Conservation (phyloP, 1,139 yeast genomes). For the Geotrichum cucujoidarum region DNA sequence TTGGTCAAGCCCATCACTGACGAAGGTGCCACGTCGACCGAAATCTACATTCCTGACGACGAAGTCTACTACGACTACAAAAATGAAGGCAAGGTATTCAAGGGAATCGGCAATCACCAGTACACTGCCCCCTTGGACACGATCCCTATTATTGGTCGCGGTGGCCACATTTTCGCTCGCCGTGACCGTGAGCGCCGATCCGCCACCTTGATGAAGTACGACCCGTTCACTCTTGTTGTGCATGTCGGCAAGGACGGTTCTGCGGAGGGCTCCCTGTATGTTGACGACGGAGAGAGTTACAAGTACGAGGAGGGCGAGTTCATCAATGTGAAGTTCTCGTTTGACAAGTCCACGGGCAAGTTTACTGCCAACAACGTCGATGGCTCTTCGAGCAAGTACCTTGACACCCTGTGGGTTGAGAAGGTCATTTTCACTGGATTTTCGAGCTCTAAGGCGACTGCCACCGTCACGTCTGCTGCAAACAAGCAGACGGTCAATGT, state of each 20-base stretch:
- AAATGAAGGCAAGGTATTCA: conserved; percentile 40
- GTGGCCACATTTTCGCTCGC: conserved; percentile 68
- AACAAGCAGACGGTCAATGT: background rate
- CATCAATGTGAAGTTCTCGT: conserved; percentile 33
- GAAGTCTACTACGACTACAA: conserved; percentile 51
- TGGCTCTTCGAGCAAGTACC: conserved; percentile 6
- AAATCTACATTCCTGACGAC: conserved; percentile 60
- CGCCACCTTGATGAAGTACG: conserved; percentile 65
- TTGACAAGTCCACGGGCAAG: conserved; percentile 16
- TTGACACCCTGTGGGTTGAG: conserved; percentile 38
- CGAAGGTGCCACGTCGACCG: conserved; percentile 44
- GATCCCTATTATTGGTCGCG: conserved; percentile 69
- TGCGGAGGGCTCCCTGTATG: conserved; percentile 58
- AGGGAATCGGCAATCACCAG: conserved; percentile 39
- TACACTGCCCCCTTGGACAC: conserved; percentile 53
- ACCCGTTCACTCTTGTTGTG: conserved; percentile 76
- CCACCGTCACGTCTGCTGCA: background rate
- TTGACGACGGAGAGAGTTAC: conserved; percentile 81
- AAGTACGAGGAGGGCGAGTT: conserved; percentile 50
- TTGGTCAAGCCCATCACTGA: conserved; percentile 78
- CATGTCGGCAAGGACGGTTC: conserved; percentile 49
- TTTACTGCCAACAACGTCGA: conserved; percentile 19
- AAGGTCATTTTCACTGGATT: conserved; percentile 53
- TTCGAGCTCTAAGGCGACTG: background rate
- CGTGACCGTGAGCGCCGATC: conserved; percentile 79